Conservation (phyloP, 305 asterid genomes). For the Rubia occidens region DNA sequence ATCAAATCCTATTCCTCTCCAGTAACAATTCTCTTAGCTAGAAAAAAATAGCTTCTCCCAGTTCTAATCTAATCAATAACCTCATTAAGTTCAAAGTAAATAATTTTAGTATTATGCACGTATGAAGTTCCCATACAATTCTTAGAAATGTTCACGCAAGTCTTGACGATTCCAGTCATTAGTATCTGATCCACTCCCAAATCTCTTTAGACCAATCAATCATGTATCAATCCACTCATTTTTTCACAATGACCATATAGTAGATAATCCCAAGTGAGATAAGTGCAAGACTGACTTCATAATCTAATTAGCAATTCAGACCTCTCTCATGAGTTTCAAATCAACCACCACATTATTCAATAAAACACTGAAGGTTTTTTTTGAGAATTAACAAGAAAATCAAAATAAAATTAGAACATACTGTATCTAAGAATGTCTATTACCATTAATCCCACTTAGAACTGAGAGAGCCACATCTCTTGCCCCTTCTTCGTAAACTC, state of each 20-base stretch:
- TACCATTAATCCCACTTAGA: conserved; percentile 85
- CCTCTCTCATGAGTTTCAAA: conserved; percentile 3
- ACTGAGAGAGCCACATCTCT: conserved; percentile 88
- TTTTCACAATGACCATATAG: background rate
- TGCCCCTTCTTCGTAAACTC: conserved; percentile 84
- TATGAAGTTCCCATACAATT: background rate
- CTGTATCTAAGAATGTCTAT: conserved; percentile 4
- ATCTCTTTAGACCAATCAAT: background rate
- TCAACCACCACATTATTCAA: background rate
- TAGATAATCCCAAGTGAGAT: too few relatives aligned
- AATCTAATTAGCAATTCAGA: background rate
- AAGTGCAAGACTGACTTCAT: background rate
- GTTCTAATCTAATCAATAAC: background rate
- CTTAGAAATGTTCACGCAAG: background rate
- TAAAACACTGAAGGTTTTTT: background rate
- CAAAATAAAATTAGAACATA: background rate
- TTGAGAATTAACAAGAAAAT: background rate
- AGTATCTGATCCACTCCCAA: background rate
- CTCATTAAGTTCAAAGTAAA: background rate
- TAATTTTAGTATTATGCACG: background rate
- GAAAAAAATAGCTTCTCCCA: background rate
- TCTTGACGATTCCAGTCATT: background rate
- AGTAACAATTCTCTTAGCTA: background rate
- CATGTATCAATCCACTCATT: background rate
- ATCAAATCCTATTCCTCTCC: background rate